Conservation (phyloP, 495 filamentous ascomycete genomes). For the Choiromyces venosus region DNA sequence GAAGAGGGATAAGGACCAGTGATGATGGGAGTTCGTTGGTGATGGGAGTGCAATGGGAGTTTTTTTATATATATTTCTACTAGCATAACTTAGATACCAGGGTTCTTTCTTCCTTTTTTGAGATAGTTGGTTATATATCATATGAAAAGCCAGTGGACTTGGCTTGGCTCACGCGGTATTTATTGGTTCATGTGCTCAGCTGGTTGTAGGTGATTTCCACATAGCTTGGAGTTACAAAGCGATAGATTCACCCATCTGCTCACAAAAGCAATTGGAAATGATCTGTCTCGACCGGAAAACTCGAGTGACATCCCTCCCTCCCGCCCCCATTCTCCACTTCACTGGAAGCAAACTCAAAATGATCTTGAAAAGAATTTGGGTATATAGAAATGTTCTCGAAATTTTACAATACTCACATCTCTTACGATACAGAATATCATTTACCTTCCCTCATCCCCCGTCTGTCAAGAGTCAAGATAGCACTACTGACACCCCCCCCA, state of each 20-base stretch:
- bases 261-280: too few relatives aligned
- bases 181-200: not conserved
- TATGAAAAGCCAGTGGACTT: not conserved
- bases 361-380: too few relatives aligned
- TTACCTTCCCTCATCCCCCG: too few relatives aligned
- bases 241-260: not conserved
- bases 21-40: not conserved
- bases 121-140: not conserved
- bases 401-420: too few relatives aligned
- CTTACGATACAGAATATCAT: too few relatives aligned
- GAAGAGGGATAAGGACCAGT: slow-evolving; percentile 26
- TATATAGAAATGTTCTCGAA: too few relatives aligned
- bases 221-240: not conserved
- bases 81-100: not conserved
- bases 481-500: too few relatives aligned
- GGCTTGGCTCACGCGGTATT: not conserved
- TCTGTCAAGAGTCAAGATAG: too few relatives aligned
- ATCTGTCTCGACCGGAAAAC: too few relatives aligned
- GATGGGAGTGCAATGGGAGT: not conserved
- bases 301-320: too few relatives aligned
- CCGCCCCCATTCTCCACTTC: too few relatives aligned
- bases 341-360: too few relatives aligned
- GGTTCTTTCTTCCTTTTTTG: not conserved
- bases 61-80: not conserved
- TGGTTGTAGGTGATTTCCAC: not conserved